Evolutionary conservation across 768 basidiomycete species (phyloP), one percentile per base, ranked within the genome.

Genomic region (Trichaptum fuscoviolaceum): DNA sequence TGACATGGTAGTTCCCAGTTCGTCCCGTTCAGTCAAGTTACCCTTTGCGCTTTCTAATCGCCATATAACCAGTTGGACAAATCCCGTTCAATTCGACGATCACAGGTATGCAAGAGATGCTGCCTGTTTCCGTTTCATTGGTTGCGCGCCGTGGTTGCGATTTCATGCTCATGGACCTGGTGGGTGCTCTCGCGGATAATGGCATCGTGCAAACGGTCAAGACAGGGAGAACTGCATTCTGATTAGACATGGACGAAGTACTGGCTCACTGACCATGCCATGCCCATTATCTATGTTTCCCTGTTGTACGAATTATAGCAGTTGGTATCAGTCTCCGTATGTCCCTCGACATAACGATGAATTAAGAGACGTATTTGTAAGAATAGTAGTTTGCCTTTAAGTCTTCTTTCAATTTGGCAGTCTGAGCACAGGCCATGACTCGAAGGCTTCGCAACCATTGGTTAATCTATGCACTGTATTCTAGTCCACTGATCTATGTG

Each of bases 111-210:
- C 69, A 68, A 4, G 75, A 76, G 67, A 71, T 66, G 57, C 69
- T 76, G 18, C 75, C 75, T 0, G 75, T 76, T 2, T 75, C 75
- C 0, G 63, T 76, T 30, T 73, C 72, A 59, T 74, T 76, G 67
- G 52, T 76, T 10, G 68, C 73, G 17, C 70, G 72, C n/a, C 75
- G 74, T 57, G 69, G 68, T 36, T 76, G 75, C 27, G 63, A 63
- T 23, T 63, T 30, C 35, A 63, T 63, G 63, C 30, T 63, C 30
- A 15, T 63, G 63, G 63, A 42, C 27, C 35, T 63, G 3, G 36
- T 63, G 27, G 8, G 10, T 5, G 63, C 27, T 17, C 35, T 63
- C 27, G 63, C 25, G 27, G 23, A 27, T 17, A 24, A 30, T 35
- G 63, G 63, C 26, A 30, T 63, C 25, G 36, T 63, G 24, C 2